Evolutionary conservation across 2,329 filamentous ascomycete genomes (phyloP).

Genomic region (Cladosporium sp.): DNA sequence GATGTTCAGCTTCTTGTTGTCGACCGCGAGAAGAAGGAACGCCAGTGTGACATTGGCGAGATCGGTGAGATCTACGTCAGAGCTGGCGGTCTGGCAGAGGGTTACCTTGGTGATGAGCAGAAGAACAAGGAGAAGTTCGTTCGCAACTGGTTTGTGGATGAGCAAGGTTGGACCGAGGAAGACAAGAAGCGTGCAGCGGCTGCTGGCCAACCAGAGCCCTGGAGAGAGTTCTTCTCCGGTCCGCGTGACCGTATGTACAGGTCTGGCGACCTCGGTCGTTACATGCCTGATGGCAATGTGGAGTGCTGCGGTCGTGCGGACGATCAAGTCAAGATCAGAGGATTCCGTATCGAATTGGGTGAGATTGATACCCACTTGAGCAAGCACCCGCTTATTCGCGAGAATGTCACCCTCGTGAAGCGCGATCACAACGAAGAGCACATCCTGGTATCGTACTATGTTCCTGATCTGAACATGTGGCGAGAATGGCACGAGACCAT

Average conservation of each 20-base stretch:
- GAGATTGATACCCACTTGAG: conserved; percentile 87
- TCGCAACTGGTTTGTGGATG: conserved; percentile 80
- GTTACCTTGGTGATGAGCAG: conserved; percentile 62
- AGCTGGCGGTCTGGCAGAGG: conserved; percentile 78
- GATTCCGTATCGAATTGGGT: conserved; percentile 90
- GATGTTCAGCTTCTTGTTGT: conserved; percentile 87
- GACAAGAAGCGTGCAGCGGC: conserved; percentile 52
- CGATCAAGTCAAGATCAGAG: conserved; percentile 90
- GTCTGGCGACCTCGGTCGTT: conserved; percentile 80
- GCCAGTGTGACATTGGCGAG: conserved; percentile 74
- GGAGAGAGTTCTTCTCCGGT: conserved; percentile 74
- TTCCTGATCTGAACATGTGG: conserved; percentile 77
- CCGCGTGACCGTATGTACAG: conserved; percentile 82
- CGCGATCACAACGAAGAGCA: conserved; percentile 82
- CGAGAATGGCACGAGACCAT: conserved; percentile 57
- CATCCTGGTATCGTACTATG: conserved; percentile 83
- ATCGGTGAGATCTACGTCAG: conserved; percentile 80
- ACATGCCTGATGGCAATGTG: conserved; percentile 65
- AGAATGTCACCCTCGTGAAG: conserved; percentile 80
- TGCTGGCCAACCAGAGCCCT: conserved; percentile 58
- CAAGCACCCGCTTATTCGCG: conserved; percentile 69
- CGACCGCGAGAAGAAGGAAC: conserved; percentile 61
- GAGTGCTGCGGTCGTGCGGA: conserved; percentile 78
- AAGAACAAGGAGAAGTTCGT: conserved; percentile 75
- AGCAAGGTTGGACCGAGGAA: conserved; percentile 62